Conservation (phyloP, 768 basidiomycete genomes). For the Mycena galericulata region DNA sequence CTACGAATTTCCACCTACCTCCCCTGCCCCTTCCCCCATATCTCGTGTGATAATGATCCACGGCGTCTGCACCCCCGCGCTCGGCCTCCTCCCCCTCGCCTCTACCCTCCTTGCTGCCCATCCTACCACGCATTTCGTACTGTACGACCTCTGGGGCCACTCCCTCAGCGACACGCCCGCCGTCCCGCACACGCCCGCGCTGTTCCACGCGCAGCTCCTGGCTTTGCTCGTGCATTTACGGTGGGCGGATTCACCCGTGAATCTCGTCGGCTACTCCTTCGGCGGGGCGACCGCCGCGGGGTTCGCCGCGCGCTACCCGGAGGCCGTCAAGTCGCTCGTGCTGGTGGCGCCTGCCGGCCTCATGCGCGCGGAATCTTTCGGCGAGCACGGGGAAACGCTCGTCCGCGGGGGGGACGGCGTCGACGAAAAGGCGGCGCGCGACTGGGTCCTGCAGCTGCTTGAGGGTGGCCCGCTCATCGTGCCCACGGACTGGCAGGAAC, state of each 20-base stretch:
- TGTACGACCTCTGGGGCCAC: too few relatives aligned
- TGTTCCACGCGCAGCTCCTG: conserved; percentile 1
- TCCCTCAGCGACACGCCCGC: background rate
- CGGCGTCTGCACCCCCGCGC: conserved; percentile 2
- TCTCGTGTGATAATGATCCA: background rate
- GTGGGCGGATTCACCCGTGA: background rate
- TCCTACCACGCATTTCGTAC: too few relatives aligned
- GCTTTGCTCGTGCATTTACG: background rate
- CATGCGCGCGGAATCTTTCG: background rate
- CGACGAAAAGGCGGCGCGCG: background rate
- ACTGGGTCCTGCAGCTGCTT: background rate
- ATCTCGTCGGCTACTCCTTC: conserved; percentile 1
- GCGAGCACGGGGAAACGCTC: background rate
- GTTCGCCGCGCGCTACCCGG: background rate
- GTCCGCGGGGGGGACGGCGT: background rate
- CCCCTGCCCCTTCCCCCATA: background rate
- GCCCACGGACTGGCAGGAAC: background rate
- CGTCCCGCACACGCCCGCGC: background rate
- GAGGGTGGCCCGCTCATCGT: background rate
- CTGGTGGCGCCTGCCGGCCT: background rate
- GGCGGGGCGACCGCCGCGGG: background rate
- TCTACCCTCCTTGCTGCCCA: too few relatives aligned
- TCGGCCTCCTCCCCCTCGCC: too few relatives aligned
- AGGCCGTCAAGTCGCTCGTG: background rate
- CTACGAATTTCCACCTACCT: background rate